Evolutionary conservation across 768 basidiomycete genomes (phyloP).

Genomic region (Hygrocybe punicea): DNA sequence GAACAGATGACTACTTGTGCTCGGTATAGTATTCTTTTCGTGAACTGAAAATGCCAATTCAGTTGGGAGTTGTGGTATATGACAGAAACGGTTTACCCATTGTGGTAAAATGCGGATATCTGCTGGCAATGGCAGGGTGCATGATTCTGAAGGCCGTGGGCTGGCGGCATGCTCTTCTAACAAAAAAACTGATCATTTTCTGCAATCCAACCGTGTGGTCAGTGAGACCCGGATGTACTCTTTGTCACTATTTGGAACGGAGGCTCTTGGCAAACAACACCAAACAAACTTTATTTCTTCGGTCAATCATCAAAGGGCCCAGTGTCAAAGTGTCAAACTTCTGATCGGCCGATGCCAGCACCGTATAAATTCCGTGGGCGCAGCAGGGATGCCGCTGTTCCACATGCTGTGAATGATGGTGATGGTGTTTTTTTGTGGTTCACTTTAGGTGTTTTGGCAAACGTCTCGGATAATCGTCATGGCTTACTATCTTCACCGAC

Average conservation of each 20-base stretch:
- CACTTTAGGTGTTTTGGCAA: no score
- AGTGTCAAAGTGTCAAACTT: no score
- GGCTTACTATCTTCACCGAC: no score
- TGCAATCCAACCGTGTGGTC: no score
- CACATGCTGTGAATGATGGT: no score
- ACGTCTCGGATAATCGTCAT: no score
- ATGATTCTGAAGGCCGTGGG: not conserved
- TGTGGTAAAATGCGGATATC: not conserved
- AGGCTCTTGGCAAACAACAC: not conserved
- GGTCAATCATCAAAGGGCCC: not conserved
- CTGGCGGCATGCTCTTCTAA: not conserved
- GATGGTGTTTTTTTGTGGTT: no score
- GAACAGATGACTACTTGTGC: no score
- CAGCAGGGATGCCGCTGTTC: not conserved
- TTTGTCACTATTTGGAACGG: not conserved
- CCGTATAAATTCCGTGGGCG: not conserved
- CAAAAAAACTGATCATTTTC: not conserved
- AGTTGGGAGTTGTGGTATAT: no score
- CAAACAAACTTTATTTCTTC: not conserved
- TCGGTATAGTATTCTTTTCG: no score
- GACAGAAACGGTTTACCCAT: not conserved
- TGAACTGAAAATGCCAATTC: no score
- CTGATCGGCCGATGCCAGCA: no score
- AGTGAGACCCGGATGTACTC: not conserved
- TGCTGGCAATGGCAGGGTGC: not conserved